phyloP scores from a whole-genome alignment of 192 early-diverging fungal genomes.

The Umbelopsis ramanniana region DNA sequence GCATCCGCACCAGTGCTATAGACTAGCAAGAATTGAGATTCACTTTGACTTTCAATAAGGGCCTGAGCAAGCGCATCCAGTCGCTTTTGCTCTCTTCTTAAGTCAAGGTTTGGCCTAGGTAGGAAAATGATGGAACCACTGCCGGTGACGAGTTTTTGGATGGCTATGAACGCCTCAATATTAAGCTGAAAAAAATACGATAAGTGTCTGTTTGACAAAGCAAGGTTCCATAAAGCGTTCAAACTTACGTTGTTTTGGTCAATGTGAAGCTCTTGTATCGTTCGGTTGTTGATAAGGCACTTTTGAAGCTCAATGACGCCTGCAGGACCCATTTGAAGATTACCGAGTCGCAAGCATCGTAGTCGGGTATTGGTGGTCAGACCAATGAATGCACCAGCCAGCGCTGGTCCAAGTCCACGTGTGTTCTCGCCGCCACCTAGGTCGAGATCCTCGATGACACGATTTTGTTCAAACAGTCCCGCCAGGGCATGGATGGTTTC shows the following conservation, averaged over 20 bases:
- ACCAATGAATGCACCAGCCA: background rate
- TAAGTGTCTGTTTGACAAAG: background rate
- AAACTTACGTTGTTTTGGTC: slow-evolving; percentile 24
- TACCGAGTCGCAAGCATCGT: background rate
- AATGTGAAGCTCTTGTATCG: slow-evolving; percentile 20
- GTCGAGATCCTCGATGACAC: background rate
- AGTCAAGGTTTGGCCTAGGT: slow-evolving; percentile 23
- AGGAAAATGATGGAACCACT: background rate
- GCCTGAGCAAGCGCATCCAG: background rate
- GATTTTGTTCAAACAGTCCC: slow-evolving; percentile 15
- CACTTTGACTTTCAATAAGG: slow-evolving; percentile 21
- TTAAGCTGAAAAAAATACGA: background rate
- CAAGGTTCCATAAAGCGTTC: too few relatives aligned
- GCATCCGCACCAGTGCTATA: slow-evolving; percentile 20
- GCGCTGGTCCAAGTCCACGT: background rate
- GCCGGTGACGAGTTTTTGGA: background rate
- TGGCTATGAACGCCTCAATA: slow-evolving; percentile 15
- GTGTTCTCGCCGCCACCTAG: background rate
- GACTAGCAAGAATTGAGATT: slow-evolving; percentile 21
- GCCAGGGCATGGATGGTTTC: slow-evolving; percentile 19
- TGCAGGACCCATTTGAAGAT: background rate
- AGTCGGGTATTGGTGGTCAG: slow-evolving; percentile 2
- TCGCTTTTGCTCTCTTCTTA: slow-evolving; percentile 20
- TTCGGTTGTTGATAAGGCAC: background rate
- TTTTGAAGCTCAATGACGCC: background rate